Base-by-base conservation (phyloP, 2,329 filamentous ascomycete species). In the Dothistroma septosporum region DNA sequence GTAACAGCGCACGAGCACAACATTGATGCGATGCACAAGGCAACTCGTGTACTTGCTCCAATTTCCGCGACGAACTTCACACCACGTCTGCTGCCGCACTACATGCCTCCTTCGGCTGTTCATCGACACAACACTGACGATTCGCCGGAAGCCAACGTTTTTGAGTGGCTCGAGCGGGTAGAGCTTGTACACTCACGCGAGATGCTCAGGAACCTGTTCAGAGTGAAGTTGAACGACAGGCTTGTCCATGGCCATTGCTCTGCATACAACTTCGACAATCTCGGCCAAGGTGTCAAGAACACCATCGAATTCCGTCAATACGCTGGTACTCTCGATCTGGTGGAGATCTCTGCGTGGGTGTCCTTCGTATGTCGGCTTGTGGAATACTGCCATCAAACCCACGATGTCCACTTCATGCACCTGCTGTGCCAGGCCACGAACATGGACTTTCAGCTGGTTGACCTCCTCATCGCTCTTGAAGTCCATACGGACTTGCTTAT, bases 301-400 rank as follows among this genome's bases (percentile, higher is more conserved):
- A 74, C 72, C 1, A 68, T 74, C 49, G 70, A 71, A 60, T 74
- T 75, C 63, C 64, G 71, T 12, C 71, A 74, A 46, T 72, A 74
- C 49, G 52, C 56, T 14, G 69, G 67, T 3, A 70, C 68, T 2
- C 49, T 73, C 4, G 62, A 72, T 24, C 55, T 53, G n/a, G 35
- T 58, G 0, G 63, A 65, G 16, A 68, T 74, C 55, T 47, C 60
- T 14, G 61, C 66, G 21, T 73, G 69, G 67, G 59, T 72, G 22
- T 55, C 21, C 10, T 50, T 60, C 22, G 28, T 58, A 55, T 48
- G 4, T 9, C 24, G 22, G 1, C 55, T 73, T 6, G 58, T 57
- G 3, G 2, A 47, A 21, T 64, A 47, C 55, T 60, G 61, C 58
- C 35, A 32, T n/a, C 19, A 54, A 12, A 53, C 54, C 10, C 10